Evolutionary conservation across 371 early-diverging fungal species (phyloP).

Genomic region (Blyttiomyces sp.): DNA sequence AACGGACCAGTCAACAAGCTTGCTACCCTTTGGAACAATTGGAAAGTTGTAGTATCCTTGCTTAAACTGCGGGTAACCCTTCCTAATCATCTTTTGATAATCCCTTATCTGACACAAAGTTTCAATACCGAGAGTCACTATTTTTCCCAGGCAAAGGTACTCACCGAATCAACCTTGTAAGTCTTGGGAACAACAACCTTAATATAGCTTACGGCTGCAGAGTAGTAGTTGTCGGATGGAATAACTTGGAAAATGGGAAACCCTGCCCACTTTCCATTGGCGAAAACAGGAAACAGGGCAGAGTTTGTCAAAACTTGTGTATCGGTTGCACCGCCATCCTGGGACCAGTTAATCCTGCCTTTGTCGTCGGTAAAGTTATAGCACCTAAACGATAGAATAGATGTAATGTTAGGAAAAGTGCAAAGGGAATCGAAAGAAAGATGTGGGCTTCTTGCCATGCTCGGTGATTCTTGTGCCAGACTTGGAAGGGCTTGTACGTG

Average conservation of each 20-base stretch:
- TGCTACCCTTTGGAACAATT: slow-evolving; percentile 1
- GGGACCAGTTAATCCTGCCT: background rate
- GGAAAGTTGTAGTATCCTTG: background rate
- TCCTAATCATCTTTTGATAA: background rate
- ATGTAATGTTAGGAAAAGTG: background rate
- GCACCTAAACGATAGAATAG: slow-evolving; percentile 6
- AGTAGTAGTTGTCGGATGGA: background rate
- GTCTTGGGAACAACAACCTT: slow-evolving; percentile 1
- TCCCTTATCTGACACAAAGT: background rate
- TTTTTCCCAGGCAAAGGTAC: background rate
- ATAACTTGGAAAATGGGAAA: background rate
- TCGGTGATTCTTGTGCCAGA: background rate
- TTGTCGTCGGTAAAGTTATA: background rate
- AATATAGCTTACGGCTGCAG: background rate
- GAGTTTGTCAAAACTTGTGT: background rate
- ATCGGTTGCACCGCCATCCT: background rate
- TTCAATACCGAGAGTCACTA: background rate
- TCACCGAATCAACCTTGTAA: background rate
- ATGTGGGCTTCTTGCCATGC: background rate
- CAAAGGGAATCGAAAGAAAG: background rate
- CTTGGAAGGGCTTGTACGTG: slow-evolving; percentile 1
- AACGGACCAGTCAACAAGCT: background rate
- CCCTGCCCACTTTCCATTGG: background rate
- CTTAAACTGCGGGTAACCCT: background rate
- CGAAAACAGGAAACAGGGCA: background rate